Base-by-base conservation (phyloP, 2,329 filamentous ascomycete genomes). In the Colletotrichum sp. region DNA sequence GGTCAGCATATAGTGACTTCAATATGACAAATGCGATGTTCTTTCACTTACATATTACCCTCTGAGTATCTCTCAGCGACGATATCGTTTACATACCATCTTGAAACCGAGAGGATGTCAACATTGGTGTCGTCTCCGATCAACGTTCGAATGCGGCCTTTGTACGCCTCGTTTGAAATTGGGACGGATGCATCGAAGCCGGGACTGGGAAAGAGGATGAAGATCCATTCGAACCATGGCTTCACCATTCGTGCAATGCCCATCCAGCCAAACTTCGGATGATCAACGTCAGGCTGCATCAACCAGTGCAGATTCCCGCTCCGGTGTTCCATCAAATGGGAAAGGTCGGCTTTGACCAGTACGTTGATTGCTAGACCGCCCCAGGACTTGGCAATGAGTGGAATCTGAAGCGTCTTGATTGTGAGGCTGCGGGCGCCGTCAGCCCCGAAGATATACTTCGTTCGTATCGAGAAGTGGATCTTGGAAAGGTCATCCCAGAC, bases 361-460 rank as follows among this genome's bases (percentile, higher is more conserved):
- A 44, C 36, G 36, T 44, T 44, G 16, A 44, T 9, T 89, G 85
- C 85, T 16, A 83, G 62, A 5, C 85, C 85, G 49, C 81, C 79
- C 4, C 85, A 80, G 6, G 84, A 82, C 34, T 86, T 79, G 18
- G 24, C 28, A 30, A 60, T 30, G 18, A 60, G 28, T 60, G 21
- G 21, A 16, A 60, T 26, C 6, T 71, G 79, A 9, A 86, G 79
- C 76, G 83, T 78, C 28, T 79, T 77, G 8, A 84, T 80, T 6
- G 87, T 82, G 69, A 81, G 80, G 73, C 84, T 86, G n/a, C 83
- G 81, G 2, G 83, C 83, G 2, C 85, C 92, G 80, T 93, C 92
- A 60, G 88, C 90, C 5, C 91, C 92, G 76, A 93, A 91, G 9
- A 93, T 83, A 77, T 90, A 93, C 69, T 88, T 88, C 0, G 90